Evolutionary conservation across 768 basidiomycete species (phyloP).

Genomic region (Boletus reticulatus): DNA sequence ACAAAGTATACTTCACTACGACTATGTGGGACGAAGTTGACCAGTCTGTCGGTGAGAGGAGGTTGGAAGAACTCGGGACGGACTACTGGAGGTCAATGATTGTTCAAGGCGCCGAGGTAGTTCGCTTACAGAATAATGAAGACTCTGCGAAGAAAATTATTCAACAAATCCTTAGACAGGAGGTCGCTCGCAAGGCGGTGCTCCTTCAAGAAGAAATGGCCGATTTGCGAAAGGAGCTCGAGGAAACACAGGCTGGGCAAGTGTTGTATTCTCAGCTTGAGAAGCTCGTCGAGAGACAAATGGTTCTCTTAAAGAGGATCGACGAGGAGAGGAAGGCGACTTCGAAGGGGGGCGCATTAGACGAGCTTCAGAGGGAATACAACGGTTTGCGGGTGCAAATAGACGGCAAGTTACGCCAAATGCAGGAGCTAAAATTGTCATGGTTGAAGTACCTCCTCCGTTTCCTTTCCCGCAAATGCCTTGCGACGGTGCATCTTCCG

Average conservation of each 20-base stretch:
- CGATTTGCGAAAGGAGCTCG: slow-evolving; percentile 2
- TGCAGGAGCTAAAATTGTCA: slow-evolving; percentile 11
- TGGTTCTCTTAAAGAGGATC: slow-evolving; percentile 2
- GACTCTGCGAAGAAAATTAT: slow-evolving; percentile 9
- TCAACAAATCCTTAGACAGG: slow-evolving; percentile 2
- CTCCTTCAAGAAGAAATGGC: slow-evolving; percentile 10
- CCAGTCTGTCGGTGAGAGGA: too few relatives aligned
- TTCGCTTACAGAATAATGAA: slow-evolving; percentile 4
- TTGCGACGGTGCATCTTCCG: too few relatives aligned
- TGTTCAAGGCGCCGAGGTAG: slow-evolving; percentile 4
- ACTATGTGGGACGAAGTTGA: too few relatives aligned
- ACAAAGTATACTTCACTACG: slow-evolving; percentile 27
- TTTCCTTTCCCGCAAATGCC: background rate
- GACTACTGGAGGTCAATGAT: slow-evolving; percentile 12
- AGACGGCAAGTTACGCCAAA: slow-evolving; percentile 6
- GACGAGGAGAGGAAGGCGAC: slow-evolving; percentile 5
- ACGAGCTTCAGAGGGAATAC: slow-evolving; percentile 9
- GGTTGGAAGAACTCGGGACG: background rate
- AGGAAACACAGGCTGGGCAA: slow-evolving; percentile 8
- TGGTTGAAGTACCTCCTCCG: background rate
- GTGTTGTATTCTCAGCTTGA: slow-evolving; percentile 9
- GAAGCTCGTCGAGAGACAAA: slow-evolving; percentile 7
- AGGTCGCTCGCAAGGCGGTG: background rate
- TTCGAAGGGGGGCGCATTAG: background rate
- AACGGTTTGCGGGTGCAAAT: background rate